A percentile compares a stretch with the other conserved stretches of the same genome.
Conservation (phyloP, 2,329 filamentous ascomycete species). For the Colletotrichum falcatum region DNA sequence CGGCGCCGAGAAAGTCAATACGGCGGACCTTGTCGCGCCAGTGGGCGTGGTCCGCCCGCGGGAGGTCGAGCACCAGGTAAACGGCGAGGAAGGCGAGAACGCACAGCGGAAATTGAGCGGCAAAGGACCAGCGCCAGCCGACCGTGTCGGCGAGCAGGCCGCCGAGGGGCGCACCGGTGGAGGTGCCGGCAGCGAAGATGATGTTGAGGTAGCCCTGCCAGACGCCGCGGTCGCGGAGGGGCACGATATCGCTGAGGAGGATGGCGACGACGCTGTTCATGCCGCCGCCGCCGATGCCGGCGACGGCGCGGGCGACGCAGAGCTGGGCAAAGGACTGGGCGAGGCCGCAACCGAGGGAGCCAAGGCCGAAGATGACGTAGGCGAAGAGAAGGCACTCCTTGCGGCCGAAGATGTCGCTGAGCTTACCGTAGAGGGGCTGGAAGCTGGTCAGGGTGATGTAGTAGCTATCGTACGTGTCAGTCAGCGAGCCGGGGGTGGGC, state of each 20-base stretch:
- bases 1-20: conserved; percentile 80
- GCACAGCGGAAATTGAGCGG: conserved; percentile 77
- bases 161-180: conserved; percentile 76
- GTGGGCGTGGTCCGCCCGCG: conserved; percentile 66
- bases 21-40: conserved; percentile 75
- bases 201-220: conserved; percentile 83
- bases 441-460: conserved; percentile 81
- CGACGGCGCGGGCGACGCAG: conserved; percentile 68
- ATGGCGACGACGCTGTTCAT: conserved; percentile 79
- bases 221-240: conserved; percentile 75
- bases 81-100: conserved; percentile 74
- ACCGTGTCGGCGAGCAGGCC: conserved; percentile 79
- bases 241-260: conserved; percentile 77
- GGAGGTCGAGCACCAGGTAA: conserved; percentile 71
- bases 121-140: conserved; percentile 81
- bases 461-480: conserved; percentile 58
- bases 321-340: conserved; percentile 73
- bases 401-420: conserved; percentile 78
- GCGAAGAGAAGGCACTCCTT: conserved; percentile 74
- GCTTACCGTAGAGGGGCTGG: conserved; percentile 79
- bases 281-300: conserved; percentile 74
- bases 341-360: conserved; percentile 72
- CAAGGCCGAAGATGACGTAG: conserved; percentile 73
- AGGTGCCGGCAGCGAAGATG: conserved; percentile 76
- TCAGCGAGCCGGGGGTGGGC: too few relatives aligned